phyloP scores from a whole-genome alignment of 129 eudicot species.

The Ambrosia trifida region DNA sequence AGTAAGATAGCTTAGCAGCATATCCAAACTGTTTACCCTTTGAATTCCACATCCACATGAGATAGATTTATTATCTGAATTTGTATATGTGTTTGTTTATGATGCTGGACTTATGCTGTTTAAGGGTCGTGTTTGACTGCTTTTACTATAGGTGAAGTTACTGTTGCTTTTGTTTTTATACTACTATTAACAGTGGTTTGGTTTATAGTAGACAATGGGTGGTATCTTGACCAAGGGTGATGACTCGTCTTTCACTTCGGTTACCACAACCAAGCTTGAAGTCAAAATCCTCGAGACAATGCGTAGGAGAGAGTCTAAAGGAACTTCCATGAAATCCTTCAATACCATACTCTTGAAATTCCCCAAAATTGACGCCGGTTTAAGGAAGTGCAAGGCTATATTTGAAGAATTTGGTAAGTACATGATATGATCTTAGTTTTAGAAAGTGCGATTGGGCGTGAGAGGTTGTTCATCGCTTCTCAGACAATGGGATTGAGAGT shows the following conservation, averaged over 20 bases:
- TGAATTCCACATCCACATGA: not conserved
- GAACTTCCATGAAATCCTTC: conserved; percentile 71
- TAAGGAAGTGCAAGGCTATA: conserved; percentile 69
- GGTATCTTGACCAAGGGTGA: conserved; percentile 43
- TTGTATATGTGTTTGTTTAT: too few species aligned
- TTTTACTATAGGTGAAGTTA: not conserved
- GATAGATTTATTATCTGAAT: not conserved
- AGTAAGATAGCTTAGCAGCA: not conserved
- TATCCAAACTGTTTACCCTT: not conserved
- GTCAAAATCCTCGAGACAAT: conserved; percentile 71
- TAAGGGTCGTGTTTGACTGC: not conserved
- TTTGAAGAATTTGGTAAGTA: conserved; percentile 73
- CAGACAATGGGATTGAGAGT: not conserved
- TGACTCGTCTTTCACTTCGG: conserved; percentile 43
- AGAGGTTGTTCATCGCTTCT: not conserved
- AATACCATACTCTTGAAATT: conserved; percentile 72
- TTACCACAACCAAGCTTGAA: conserved; percentile 71
- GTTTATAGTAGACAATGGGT: conserved; percentile 53
- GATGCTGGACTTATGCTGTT: too few species aligned
- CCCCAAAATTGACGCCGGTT: conserved; percentile 74
- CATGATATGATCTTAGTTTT: conserved; percentile 8
- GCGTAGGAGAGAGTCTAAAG: conserved; percentile 64
- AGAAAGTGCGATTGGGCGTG: not conserved
- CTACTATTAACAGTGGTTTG: not conserved
- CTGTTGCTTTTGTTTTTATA: conserved; percentile 5